These are phyloP conservation scores for Panicum virgatum DNA, from an alignment of 202 grass and related monocot species.

Conservation along the genomic window DNA sequence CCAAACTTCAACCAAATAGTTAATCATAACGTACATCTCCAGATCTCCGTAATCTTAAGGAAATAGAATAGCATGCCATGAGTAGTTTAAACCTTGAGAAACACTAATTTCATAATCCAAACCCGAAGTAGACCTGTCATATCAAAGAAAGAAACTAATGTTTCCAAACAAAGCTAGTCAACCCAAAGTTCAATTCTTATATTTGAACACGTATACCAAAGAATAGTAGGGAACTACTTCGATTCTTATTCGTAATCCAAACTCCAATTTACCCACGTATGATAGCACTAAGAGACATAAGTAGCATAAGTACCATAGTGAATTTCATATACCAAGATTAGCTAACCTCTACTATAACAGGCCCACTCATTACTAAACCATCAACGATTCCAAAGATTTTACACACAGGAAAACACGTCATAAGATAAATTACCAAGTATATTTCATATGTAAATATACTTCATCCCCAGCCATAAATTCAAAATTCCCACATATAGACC, in stretches of 20 bases:
- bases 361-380: neutral
- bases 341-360: neutral
- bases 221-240: neutral
- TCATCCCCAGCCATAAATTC: neutral
- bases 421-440: neutral
- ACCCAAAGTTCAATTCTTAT: neutral
- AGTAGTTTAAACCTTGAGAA: too few relatives aligned
- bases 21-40: too few relatives aligned
- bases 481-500: neutral
- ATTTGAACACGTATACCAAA: neutral
- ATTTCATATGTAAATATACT: neutral
- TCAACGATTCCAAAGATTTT: neutral
- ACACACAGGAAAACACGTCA: neutral
- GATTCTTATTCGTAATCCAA: too few relatives aligned
- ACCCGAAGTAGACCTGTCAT: neutral
- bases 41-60: too few relatives aligned
- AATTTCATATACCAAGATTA: too few relatives aligned
- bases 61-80: too few relatives aligned
- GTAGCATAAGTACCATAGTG: neutral
- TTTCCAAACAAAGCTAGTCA: neutral
- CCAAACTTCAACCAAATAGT: too few relatives aligned
- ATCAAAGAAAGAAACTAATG: neutral
- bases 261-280: too few relatives aligned
- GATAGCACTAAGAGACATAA: neutral
- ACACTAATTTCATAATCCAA: neutral